Base-by-base conservation (phyloP, 495 filamentous ascomycete species). In the Trichocladium antarcticum region DNA sequence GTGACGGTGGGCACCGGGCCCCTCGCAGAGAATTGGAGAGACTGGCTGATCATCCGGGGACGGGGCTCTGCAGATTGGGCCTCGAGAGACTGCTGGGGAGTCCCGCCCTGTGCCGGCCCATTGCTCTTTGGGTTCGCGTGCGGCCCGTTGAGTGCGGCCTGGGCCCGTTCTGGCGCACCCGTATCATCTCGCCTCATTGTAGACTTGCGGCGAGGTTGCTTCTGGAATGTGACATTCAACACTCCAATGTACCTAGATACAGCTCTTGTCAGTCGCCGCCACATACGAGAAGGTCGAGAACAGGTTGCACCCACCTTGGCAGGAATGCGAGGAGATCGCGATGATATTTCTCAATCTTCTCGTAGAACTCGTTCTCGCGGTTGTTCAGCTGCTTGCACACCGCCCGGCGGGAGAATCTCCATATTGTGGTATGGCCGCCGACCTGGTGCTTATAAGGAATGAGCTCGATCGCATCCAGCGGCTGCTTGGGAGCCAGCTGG, bases 351-450 rank as follows among this genome's bases (percentile, higher is more conserved):
- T 98, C 92, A 54, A 98, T 83, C 45, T 82, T 92, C 65, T 98
- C 92, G 63, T 98, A 98, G 59, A 98, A 98, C 66, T 94, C 86
- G 68, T 98, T 98, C 59, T 98, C 92, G 57, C 87, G 73, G 59
- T 94, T 97, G 64, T 92, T 97, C 53, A 98, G 76, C 69, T 94
- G 87, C 65, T 98, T 98, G 74, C 93, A 97, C 15, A 98, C 90
- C 45, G 92, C 92, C 53, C 88, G 80, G 38, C 84, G 79, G 17
- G 92, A 97, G 57, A 98, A 97, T 22, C 92, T 83, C 71, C 95
- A 98, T 19, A 98, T 79, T 0, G 89, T 96, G 1, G 86, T 94
- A 67, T 98, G 92, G 1, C 92, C 92, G 16, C 92, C 92, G 46
- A 98, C 92, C 62, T 98, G 92, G 65, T 98, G 92, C 37, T 86